Evolutionary conservation across 1,139 yeast species (phyloP).

Genomic region (Kazachstania sp.): DNA sequence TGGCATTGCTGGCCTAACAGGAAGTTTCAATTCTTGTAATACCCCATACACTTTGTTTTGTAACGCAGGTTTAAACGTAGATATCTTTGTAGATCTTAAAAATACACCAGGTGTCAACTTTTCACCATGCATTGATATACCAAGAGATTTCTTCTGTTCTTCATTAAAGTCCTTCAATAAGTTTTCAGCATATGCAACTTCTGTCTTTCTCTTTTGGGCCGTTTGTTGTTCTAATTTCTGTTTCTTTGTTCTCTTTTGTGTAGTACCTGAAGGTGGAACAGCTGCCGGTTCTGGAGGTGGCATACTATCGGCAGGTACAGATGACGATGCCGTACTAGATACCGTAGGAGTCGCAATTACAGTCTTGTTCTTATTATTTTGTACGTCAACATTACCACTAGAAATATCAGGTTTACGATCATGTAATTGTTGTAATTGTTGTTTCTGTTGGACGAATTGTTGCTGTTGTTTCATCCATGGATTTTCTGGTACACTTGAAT

Average conservation of each 20-base stretch:
- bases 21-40: slow-evolving; percentile 70
- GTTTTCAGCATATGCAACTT: slow-evolving; percentile 30
- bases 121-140: slow-evolving; percentile 75
- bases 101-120: slow-evolving; percentile 55
- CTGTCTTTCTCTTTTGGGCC: slow-evolving; percentile 28
- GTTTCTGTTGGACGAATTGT: slow-evolving; percentile 34
- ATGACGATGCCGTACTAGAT: background rate
- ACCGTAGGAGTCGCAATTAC: background rate
- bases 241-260: slow-evolving; percentile 29
- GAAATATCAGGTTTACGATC: slow-evolving; percentile 29
- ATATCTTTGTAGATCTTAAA: slow-evolving; percentile 61
- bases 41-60: slow-evolving; percentile 69
- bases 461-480: slow-evolving; percentile 35
- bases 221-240: slow-evolving; percentile 28
- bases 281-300: background rate
- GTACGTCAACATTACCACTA: slow-evolving; percentile 12
- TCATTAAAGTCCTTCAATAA: slow-evolving; percentile 49
- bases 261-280: background rate
- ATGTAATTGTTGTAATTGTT: slow-evolving; percentile 40
- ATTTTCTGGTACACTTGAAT: slow-evolving; percentile 43
- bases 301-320: slow-evolving; percentile 3
- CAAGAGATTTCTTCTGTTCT: slow-evolving; percentile 80
- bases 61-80: slow-evolving; percentile 58
- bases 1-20: slow-evolving; percentile 78
- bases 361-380: background rate